Percentiles rank a stretch among this genome's conserved stretches.
Conservation (phyloP, 257 asterid genomes). For the Nicotiana obtusifolia region DNA sequence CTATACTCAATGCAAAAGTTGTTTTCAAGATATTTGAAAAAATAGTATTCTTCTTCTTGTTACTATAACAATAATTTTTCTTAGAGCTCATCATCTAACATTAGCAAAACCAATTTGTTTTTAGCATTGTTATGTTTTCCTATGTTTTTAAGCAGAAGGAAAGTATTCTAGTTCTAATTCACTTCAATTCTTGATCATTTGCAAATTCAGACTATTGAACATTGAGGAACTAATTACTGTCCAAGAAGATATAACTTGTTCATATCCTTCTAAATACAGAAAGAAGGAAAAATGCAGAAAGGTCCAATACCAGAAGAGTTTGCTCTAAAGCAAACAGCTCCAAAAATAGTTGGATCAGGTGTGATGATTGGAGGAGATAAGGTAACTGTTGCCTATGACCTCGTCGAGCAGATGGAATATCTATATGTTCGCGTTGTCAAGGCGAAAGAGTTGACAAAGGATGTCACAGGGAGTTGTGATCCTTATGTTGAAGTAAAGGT, state of each 20-base stretch:
- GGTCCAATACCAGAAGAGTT: slow-evolving; percentile 46
- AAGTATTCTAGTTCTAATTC: neutral
- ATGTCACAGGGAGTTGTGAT: slow-evolving; percentile 60
- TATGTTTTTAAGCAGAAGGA: neutral
- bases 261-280: neutral
- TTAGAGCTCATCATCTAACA: neutral
- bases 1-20: neutral
- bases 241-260: neutral
- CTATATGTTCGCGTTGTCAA: slow-evolving; percentile 73
- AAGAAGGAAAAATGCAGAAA: slow-evolving; percentile 39
- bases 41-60: neutral
- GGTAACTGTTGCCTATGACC: slow-evolving; percentile 61
- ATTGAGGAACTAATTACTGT: neutral
- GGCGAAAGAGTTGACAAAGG: slow-evolving; percentile 57
- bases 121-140: neutral
- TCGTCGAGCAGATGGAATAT: slow-evolving; percentile 86
- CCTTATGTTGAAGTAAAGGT: slow-evolving; percentile 72
- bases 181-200: neutral
- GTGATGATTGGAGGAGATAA: slow-evolving; percentile 57
- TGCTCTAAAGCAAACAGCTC: slow-evolving; percentile 68
- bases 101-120: neutral
- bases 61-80: neutral
- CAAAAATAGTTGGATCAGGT: slow-evolving; percentile 72
- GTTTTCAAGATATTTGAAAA: neutral
- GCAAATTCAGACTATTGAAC: neutral